Conservation (phyloP, 148 eudicot species). For the Heliosperma pusillum region DNA sequence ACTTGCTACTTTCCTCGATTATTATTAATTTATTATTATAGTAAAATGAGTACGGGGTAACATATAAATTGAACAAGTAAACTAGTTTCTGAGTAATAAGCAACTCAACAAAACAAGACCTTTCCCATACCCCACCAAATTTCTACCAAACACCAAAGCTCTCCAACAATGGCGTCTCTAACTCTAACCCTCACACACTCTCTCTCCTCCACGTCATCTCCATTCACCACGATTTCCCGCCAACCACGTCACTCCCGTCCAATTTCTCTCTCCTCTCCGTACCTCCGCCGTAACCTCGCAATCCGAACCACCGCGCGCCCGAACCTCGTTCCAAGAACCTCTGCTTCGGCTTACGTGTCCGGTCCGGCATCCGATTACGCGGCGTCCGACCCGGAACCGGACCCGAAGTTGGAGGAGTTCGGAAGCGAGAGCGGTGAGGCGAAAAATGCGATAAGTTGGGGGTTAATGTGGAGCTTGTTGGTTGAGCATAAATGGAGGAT, state of each 20-base stretch:
- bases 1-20: no score
- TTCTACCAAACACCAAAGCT: not conserved
- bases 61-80: no score
- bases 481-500: constrained; percentile 53
- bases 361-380: constrained; percentile 69
- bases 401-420: constrained; percentile 33
- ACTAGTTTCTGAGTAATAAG: no score
- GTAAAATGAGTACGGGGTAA: no score
- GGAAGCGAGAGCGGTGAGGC: constrained; percentile 22
- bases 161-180: constrained; percentile 21
- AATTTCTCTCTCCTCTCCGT: constrained; percentile 18
- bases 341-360: constrained; percentile 44
- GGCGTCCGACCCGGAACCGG: constrained; percentile 29
- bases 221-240: not conserved
- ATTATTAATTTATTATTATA: no score
- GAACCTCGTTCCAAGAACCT: not conserved
- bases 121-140: not conserved
- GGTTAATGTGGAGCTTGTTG: constrained; percentile 52
- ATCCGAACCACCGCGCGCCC: constrained; percentile 17
- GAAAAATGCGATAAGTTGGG: constrained; percentile 60
- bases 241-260: constrained; percentile 13
- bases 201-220: constrained; percentile 24
- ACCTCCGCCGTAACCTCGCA: constrained; percentile 4
- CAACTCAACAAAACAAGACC: no score
- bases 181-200: constrained; percentile 14